A percentile compares a stretch with the other conserved stretches of the same genome.
These are phyloP conservation scores for Nannochloropsis gaditana DNA, from an alignment of 108 stramenopile genomes.

Conservation along the genomic window DNA sequence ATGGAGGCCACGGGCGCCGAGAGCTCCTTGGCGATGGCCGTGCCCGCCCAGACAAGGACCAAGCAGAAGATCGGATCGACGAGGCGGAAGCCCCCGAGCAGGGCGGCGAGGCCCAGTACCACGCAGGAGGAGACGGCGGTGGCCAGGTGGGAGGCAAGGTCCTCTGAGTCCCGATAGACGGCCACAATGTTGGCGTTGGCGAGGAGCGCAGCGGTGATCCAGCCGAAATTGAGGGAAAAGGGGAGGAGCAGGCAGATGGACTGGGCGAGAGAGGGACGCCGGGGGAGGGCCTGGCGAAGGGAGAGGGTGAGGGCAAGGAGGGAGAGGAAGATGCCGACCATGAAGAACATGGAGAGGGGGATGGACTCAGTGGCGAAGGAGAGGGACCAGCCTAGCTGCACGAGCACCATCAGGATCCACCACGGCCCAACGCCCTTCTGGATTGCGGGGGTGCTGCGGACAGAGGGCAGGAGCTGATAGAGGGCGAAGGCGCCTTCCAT, in stretches of 20 bases:
- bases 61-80: neutral
- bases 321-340: conserved; percentile 1
- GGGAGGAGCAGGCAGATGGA: neutral
- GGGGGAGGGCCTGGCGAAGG: neutral
- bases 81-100: neutral
- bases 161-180: neutral
- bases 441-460: neutral
- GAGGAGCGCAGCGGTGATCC: conserved; percentile 18
- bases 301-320: neutral
- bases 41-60: neutral
- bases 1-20: neutral
- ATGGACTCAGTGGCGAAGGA: conserved; percentile 5
- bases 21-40: neutral
- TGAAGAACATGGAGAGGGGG: neutral
- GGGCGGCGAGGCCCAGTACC: neutral
- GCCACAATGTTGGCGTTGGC: neutral
- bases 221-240: conserved; percentile 7
- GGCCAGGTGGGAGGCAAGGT: neutral
- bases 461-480: neutral
- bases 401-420: neutral
- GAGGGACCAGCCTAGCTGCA: conserved; percentile 14
- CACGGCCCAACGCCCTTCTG: neutral
- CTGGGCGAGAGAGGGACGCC: neutral
- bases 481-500: neutral
- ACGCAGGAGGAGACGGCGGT: neutral